Evolutionary conservation across 2,329 filamentous ascomycete species (phyloP).

Genomic region (Tolypocladium guangdongense): DNA sequence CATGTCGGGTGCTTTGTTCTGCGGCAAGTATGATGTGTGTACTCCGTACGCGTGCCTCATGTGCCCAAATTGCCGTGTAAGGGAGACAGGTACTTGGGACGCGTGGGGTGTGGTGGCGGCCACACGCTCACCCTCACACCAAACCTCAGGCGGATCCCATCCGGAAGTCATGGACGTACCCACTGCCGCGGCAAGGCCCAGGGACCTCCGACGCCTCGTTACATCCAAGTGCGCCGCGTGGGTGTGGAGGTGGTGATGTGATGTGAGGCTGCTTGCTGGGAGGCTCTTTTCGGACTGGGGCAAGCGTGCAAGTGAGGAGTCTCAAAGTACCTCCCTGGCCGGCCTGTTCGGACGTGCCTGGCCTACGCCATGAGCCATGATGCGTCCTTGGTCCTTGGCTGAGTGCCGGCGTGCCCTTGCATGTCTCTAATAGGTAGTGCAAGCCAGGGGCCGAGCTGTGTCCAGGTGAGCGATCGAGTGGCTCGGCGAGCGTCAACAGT

Average conservation of each 20-base stretch:
- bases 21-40: background rate
- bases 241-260: background rate
- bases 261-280: background rate
- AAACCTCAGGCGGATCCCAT: background rate
- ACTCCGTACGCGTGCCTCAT: no score
- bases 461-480: background rate
- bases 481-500: background rate
- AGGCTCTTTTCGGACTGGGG: background rate
- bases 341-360: background rate
- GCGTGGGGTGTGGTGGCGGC: background rate
- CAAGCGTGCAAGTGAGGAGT: background rate
- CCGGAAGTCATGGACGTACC: background rate
- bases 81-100: background rate
- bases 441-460: conserved; percentile 1
- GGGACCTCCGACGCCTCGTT: background rate
- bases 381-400: background rate
- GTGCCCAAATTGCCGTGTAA: background rate
- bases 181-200: background rate
- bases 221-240: background rate
- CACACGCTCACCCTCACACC: background rate
- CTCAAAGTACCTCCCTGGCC: background rate
- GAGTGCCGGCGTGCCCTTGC: conserved; percentile 7
- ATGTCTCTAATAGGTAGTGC: conserved; percentile 9
- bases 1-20: background rate
- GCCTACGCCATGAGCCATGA: background rate